Conservation (phyloP, 768 basidiomycete genomes). For the Amanita rubescens region DNA sequence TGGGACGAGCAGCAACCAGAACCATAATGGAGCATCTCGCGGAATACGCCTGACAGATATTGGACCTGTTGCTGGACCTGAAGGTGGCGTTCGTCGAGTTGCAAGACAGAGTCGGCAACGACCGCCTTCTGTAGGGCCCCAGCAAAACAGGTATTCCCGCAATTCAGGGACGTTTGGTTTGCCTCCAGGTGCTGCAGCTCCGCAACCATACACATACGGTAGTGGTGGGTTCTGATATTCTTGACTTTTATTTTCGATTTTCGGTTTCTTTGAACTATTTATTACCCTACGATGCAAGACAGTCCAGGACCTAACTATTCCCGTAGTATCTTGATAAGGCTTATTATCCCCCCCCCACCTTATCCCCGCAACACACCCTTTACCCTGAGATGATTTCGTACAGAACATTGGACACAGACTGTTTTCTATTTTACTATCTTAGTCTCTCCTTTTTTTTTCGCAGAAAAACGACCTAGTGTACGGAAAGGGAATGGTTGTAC, state of each 20-base stretch:
- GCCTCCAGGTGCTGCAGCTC: conserved; percentile 73
- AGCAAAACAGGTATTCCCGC: conserved; percentile 69
- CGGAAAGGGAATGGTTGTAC: background rate
- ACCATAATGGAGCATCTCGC: conserved; percentile 31
- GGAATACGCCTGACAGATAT: conserved; percentile 77
- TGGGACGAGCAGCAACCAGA: conserved; percentile 28
- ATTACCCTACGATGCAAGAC: background rate
- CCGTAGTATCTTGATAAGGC: background rate
- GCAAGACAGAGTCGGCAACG: conserved; percentile 46
- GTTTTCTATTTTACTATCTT: background rate
- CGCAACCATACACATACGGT: conserved; percentile 32
- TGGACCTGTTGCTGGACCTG: conserved; percentile 75
- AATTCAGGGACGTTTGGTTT: conserved; percentile 42
- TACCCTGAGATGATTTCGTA: background rate
- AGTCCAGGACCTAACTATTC: background rate
- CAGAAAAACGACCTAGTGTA: background rate
- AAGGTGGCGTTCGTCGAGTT: conserved; percentile 68
- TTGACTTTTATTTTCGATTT: background rate
- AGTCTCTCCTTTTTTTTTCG: background rate
- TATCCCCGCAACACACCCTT: background rate
- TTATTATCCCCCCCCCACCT: background rate
- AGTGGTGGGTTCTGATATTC: conserved; percentile 3
- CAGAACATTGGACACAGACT: background rate
- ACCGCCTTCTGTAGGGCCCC: conserved; percentile 50
- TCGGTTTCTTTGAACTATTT: background rate